Base-by-base conservation (phyloP, 257 asterid species). In the Fraxinus excelsior region DNA sequence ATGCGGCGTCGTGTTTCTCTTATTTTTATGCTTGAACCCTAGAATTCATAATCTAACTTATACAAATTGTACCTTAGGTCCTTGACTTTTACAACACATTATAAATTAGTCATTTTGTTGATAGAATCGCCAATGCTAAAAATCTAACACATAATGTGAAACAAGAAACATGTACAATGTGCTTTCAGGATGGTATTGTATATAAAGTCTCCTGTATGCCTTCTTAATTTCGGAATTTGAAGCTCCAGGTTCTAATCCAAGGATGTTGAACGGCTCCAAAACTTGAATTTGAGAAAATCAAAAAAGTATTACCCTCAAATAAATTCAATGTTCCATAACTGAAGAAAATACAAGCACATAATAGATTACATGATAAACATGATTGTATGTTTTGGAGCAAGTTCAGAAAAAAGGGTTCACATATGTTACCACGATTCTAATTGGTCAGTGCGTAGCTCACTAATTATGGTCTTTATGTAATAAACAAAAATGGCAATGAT, bases 191-290 rank as follows among this genome's bases (percentile, higher is more conserved):
- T 95, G 98, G 83, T 95, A 95, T 77, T 90, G 96, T 77, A 93
- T 85, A 74, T 98, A 95, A 75, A 93, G 98, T 81, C 85, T 87
- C 83, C 97, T 86, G 83, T 93, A 95, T 23, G 97, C 96, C 87
- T 91, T 95, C 92, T 95, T 95, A 82, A 95, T 93, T 71, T 74
- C 93, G 18, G 92, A 75, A 13, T 93, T 94, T 18, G 96, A 84
- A 78, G 94, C 99, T 73, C 98, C 98, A 69, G 97, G 87, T 80
- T 86, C 91, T 80, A 95, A 79, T 82, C 97, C 99, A 85, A 95
- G 99, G 85, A 95, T 91, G 78, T 86, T 79, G 84, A 93, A 95
- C 60, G 97, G 98, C 77, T 95, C 99, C 82, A 95, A 95, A 62
- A 83, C 90, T 91, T 93, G 91, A 82, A 80, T 82, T 98, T 95